Evolutionary conservation across 2,329 filamentous ascomycete species (phyloP), one percentile per base, ranked within the genome.

Genomic region (Westerdykella aurantiaca): DNA sequence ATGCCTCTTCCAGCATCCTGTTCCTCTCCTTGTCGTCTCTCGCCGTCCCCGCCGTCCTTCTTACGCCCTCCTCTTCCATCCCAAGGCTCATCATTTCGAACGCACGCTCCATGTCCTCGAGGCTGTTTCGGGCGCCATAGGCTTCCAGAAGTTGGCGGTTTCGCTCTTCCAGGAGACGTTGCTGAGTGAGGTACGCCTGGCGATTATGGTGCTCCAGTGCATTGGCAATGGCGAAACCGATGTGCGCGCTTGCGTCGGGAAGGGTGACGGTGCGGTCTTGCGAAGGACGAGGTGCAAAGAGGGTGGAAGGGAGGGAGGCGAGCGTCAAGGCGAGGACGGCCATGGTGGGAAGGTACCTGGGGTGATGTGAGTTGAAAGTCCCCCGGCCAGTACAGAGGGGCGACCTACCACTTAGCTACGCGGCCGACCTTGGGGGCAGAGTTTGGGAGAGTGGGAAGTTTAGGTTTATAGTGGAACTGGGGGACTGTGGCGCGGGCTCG

Each of bases 1-100:
- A 74, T 2, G 71, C 69, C 31, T 73, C 69, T 64, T 73, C 68
- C n/a, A 74, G 49, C 5, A 63, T 55, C 38, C 58, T 57, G 42
- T 71, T 70, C 41, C 55, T 63, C 21, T 65, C 63, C 1, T 66
- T 57, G 2, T 66, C 43, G 17, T 46, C 54, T 50, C 39, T 66
- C 51, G 47, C 68, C 51, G 44, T 29, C 17, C 31, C 38, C 35
- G 5, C 49, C 46, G 22, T 58, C 54, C 13, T 16, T 14, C 4
- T 38, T 16, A 16, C 21, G 9, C 17, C 33, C n/a, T 63, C 42
- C 4, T 35, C 33, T 14, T 12, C 33, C 33, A 35, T 9, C n/a
- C 33, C 33, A 23, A 18, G n/a, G 13, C 37, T 23, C 23, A 22
- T 38, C n/a, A 35, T 14, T 9, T 35, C 58, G 31, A 63, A 53